Conservation (phyloP, 1,284 basidiomycete species). For the Puccinia triticina region DNA sequence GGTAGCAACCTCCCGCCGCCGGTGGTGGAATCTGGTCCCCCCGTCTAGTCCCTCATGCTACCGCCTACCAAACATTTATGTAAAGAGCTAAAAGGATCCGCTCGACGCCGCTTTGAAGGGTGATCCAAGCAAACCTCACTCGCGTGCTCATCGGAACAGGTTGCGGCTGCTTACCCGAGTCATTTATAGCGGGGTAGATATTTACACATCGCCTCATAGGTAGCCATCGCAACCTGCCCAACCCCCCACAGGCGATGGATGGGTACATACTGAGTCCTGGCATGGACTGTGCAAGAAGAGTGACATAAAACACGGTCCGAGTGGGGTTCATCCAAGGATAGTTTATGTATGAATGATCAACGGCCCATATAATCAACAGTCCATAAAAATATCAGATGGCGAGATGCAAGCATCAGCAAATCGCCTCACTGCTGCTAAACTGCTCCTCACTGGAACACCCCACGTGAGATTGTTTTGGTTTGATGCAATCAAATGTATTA, state of each 20-base stretch:
- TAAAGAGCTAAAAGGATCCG: neutral
- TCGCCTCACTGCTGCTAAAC: neutral
- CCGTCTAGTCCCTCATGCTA: neutral
- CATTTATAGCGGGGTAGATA: neutral
- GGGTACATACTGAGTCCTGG: no score
- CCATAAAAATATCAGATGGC: no score
- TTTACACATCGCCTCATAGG: no score
- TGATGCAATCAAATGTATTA: neutral
- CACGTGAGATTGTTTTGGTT: neutral
- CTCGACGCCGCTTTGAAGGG: neutral
- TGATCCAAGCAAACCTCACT: neutral
- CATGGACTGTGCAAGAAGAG: no score
- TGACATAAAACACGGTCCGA: no score
- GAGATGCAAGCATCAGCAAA: neutral
- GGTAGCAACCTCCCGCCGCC: neutral
- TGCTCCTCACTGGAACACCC: neutral
- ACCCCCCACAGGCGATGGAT: no score
- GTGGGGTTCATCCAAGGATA: constrained; percentile 1
- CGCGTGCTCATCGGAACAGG: no score
- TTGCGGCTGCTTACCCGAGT: no score
- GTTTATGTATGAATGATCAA: constrained; percentile 4
- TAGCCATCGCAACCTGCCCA: neutral
- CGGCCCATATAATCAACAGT: no score
- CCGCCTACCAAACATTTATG: neutral
- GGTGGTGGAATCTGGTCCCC: neutral